Percentiles rank a stretch among this genome's conserved stretches.
phyloP scores from a whole-genome alignment of 805 yeast genomes.

The Lachancea thermotolerans region DNA sequence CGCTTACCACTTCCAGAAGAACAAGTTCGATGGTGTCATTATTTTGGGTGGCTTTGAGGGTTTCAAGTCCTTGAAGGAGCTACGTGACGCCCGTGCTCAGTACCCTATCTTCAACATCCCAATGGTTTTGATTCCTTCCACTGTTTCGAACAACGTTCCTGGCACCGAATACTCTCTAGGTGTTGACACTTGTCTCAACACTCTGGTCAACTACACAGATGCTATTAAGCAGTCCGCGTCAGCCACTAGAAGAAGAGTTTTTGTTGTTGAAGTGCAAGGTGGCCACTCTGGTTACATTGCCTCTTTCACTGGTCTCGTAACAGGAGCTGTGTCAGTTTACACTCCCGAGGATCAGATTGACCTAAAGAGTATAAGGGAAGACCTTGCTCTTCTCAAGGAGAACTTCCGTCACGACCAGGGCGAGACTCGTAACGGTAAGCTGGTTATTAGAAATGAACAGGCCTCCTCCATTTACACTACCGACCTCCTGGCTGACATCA shows the following conservation, averaged over 20 bases:
- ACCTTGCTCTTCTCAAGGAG: constrained; percentile 60
- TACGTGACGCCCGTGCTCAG: constrained; percentile 63
- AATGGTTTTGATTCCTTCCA: constrained; percentile 88
- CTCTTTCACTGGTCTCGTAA: constrained; percentile 70
- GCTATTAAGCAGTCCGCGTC: constrained; percentile 92
- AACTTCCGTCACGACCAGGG: constrained; percentile 71
- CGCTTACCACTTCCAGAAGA: constrained; percentile 89
- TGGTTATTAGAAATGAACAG: constrained; percentile 74
- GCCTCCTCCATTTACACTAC: constrained; percentile 81
- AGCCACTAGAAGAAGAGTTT: constrained; percentile 87
- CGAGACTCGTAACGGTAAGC: constrained; percentile 74
- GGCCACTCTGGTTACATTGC: constrained; percentile 95
- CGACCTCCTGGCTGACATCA: constrained; percentile 73
- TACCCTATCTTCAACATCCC: constrained; percentile 95
- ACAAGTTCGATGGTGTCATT: constrained; percentile 78
- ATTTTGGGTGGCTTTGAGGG: constrained; percentile 98
- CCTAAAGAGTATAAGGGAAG: constrained; percentile 64
- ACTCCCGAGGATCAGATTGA: constrained; percentile 80
- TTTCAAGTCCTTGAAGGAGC: constrained; percentile 74
- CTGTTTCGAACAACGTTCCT: constrained; percentile 97
- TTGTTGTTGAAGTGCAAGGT: constrained; percentile 97
- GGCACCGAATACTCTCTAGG: constrained; percentile 97
- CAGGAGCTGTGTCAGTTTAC: constrained; percentile 89
- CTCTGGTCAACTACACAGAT: constrained; percentile 88
- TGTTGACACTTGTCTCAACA: constrained; percentile 89